phyloP scores from a whole-genome alignment of 2,329 filamentous ascomycete species.

The Aspergillus fumigatiaffinis region DNA sequence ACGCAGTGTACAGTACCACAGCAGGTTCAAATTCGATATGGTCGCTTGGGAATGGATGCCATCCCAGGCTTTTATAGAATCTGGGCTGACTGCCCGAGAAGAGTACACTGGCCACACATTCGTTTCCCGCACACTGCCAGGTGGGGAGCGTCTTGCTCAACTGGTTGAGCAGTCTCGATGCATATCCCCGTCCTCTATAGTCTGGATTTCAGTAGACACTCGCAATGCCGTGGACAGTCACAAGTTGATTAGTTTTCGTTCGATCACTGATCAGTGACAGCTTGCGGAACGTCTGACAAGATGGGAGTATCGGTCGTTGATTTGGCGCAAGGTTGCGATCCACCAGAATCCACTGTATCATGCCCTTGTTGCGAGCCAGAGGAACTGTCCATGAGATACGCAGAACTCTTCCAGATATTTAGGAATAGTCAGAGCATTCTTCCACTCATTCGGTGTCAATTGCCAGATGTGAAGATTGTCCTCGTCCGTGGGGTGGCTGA shows the following conservation, averaged over 20 bases:
- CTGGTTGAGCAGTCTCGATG: slow-evolving; percentile 18
- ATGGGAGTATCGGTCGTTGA: slow-evolving; percentile 55
- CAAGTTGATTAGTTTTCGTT: slow-evolving; percentile 28
- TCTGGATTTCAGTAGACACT: slow-evolving; percentile 20
- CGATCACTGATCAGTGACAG: slow-evolving; percentile 46
- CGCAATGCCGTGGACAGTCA: slow-evolving; percentile 20
- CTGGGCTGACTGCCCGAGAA: slow-evolving; percentile 22
- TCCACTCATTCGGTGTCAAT: slow-evolving; percentile 57
- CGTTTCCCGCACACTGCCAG: slow-evolving; percentile 10
- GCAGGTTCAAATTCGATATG: slow-evolving; percentile 14
- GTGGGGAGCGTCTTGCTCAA: slow-evolving; percentile 10
- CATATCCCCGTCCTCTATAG: slow-evolving; percentile 18
- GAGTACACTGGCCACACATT: slow-evolving; percentile 16
- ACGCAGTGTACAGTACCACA: not conserved
- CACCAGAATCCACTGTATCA: slow-evolving; percentile 64
- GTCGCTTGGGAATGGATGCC: slow-evolving; percentile 16
- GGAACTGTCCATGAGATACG: slow-evolving; percentile 54
- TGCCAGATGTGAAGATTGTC: slow-evolving; percentile 56
- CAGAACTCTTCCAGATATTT: slow-evolving; percentile 61
- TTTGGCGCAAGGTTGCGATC: slow-evolving; percentile 37
- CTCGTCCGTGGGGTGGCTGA: slow-evolving; percentile 54
- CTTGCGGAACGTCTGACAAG: slow-evolving; percentile 63
- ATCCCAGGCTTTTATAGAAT: slow-evolving; percentile 19
- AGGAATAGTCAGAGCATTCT: slow-evolving; percentile 50
- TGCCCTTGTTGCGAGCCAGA: slow-evolving; percentile 55